phyloP scores from a whole-genome alignment of 116 monocot genomes.

The Thalassia testudinum region DNA sequence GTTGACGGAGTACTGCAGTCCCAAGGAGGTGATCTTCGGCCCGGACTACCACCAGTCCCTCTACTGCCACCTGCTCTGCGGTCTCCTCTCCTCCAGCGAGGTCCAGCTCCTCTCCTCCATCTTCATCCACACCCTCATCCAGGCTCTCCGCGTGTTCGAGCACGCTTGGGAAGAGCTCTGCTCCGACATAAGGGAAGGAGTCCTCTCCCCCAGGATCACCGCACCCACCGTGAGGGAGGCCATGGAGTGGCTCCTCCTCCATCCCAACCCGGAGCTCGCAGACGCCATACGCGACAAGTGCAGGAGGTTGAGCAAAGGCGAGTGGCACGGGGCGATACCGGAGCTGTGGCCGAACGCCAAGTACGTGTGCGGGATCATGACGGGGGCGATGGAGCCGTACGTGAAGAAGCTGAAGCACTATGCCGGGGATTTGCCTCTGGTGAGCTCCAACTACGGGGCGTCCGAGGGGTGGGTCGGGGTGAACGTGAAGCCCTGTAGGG shows the following conservation, averaged over 20 bases:
- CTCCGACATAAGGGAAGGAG: slow-evolving; percentile 44
- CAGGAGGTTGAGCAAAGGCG: slow-evolving; percentile 15
- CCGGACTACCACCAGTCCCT: slow-evolving; percentile 47
- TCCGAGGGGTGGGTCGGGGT: slow-evolving; percentile 77
- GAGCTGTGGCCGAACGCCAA: slow-evolving; percentile 67
- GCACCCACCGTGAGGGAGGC: slow-evolving; percentile 42
- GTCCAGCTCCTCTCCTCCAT: slow-evolving; percentile 53
- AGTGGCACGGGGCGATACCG: slow-evolving; percentile 62
- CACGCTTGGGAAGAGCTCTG: slow-evolving; percentile 46
- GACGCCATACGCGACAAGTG: slow-evolving; percentile 38
- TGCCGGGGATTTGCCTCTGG: slow-evolving; percentile 44
- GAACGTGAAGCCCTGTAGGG: slow-evolving; percentile 31
- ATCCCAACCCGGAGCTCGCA: slow-evolving; percentile 47
- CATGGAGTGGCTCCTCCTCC: slow-evolving; percentile 34
- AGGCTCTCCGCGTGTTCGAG: slow-evolving; percentile 53
- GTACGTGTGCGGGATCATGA: slow-evolving; percentile 76
- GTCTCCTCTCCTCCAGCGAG: slow-evolving; percentile 46
- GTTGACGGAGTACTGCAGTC: slow-evolving; percentile 42
- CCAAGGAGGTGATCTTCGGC: slow-evolving; percentile 56
- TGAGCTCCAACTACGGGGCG: slow-evolving; percentile 61
- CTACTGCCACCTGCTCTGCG: slow-evolving; percentile 76
- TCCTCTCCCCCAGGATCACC: slow-evolving; percentile 48
- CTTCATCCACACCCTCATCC: slow-evolving; percentile 62
- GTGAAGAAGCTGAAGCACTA: slow-evolving; percentile 65
- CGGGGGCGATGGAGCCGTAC: slow-evolving; percentile 80